Evolutionary conservation across 495 filamentous ascomycete species (phyloP), one percentile per base, ranked within the genome.

Genomic region (Tuber microsphaerosporum): DNA sequence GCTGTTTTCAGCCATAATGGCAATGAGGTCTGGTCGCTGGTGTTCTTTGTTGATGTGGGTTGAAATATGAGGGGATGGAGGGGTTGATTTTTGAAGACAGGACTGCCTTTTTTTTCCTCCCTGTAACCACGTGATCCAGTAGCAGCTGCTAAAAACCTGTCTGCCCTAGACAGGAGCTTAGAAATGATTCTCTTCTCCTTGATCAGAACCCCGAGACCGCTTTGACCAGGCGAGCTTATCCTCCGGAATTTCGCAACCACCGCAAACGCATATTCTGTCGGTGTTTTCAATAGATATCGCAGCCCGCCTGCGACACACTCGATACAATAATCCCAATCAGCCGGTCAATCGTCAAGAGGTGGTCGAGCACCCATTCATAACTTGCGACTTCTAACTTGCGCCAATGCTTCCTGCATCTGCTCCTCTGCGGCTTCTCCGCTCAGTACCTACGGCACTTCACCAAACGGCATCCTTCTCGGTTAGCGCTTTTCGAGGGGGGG

Each of bases 1-100:
- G 41, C 26, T 73, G 74, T 87, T 84, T 85, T 91, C 88, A 78
- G 92, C 90, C 92, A 93, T 94, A 81, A 81, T 87, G 78, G 80
- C 73, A 76, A 79, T 77, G 79, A 80, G 77, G 80, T 75, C 79
- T 84, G 85, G 85, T 85, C 83, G 84, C 85, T 84, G 84, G 84
- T 82, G 85, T 44, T 46, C 51, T 68, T 56, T 75, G 61, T n/a
- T 44, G 65, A 39, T 65, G 70, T 37, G 44, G 17, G 71, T 65
- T 69, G 69, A 51, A 46, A 39, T 44, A 42, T 75, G 42, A 70
- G 70, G 72, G 70, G 56, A 65, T 74, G 71, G 65, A 37, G 73
- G 78, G 75, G 31, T 48, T 69, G 79, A 70, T 71, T 79, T 79
- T 70, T 70, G 76, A 73, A 74, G 72, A 48, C 68, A 73, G 76